phyloP scores from a whole-genome alignment of 257 asterid genomes.

The Verbena officinalis region DNA sequence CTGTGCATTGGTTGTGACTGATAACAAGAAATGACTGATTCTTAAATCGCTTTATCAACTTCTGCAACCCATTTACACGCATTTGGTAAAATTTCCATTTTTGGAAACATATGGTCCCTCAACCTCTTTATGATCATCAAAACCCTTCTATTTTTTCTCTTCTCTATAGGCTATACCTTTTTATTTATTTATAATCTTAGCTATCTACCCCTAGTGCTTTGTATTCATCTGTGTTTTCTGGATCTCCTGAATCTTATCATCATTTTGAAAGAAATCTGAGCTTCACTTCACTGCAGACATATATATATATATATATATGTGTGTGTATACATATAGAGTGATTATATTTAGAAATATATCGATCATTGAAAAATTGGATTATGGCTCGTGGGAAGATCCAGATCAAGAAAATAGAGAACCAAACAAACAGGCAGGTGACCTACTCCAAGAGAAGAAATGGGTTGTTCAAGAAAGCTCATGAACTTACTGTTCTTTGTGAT shows the following conservation, averaged over 20 bases:
- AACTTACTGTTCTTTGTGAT: slow-evolving; percentile 91
- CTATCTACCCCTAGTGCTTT: too few relatives aligned
- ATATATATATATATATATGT: too few relatives aligned
- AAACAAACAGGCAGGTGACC: slow-evolving; percentile 93
- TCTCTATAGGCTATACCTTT: too few relatives aligned
- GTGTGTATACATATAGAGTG: too few relatives aligned
- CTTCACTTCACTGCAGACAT: too few relatives aligned
- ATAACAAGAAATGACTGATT: slow-evolving; percentile 75
- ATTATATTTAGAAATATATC: too few relatives aligned
- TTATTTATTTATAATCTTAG: too few relatives aligned
- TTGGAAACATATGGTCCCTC: slow-evolving; percentile 40
- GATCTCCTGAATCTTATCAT: slow-evolving; percentile 31
- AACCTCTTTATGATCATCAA: too few relatives aligned
- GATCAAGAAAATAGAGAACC: slow-evolving; percentile 96
- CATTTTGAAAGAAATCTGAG: background rate
- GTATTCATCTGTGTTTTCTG: slow-evolving; percentile 8
- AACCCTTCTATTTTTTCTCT: too few relatives aligned
- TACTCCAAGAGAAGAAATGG: slow-evolving; percentile 98
- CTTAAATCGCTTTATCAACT: slow-evolving; percentile 59
- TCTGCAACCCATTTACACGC: slow-evolving; percentile 59
- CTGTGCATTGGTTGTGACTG: slow-evolving; percentile 59
- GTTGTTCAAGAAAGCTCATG: slow-evolving; percentile 91
- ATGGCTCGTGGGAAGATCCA: slow-evolving; percentile 99
- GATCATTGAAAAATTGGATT: too few relatives aligned
- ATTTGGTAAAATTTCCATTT: slow-evolving; percentile 61